Conservation (phyloP, 2,329 filamentous ascomycete species). For the Passalora sequoiae region DNA sequence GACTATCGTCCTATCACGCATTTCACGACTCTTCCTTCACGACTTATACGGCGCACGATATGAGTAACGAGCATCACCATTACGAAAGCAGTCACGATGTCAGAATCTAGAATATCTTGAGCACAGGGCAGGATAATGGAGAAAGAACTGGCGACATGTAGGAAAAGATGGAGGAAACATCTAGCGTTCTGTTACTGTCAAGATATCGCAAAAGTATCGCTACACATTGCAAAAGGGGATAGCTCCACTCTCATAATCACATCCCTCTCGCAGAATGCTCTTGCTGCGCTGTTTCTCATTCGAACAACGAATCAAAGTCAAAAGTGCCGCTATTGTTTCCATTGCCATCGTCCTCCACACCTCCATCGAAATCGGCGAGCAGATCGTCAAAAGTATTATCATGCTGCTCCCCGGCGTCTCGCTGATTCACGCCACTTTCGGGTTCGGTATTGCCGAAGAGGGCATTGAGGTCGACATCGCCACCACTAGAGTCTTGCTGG, state of each 20-base stretch:
- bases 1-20: too few species aligned
- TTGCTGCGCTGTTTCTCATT: too few species aligned
- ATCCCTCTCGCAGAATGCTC: too few species aligned
- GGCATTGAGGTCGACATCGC: conserved; percentile 26
- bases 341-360: conserved; percentile 16
- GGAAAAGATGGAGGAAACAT: background rate
- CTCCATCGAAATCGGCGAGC: conserved; percentile 32
- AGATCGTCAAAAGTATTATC: conserved; percentile 34
- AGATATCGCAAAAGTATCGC: background rate
- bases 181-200: too few species aligned
- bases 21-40: background rate
- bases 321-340: conserved; percentile 22
- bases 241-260: too few species aligned
- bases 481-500: conserved; percentile 15
- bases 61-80: background rate
- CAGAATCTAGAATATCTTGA: too few species aligned
- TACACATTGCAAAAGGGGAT: too few species aligned
- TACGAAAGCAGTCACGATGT: too few species aligned
- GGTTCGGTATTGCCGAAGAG: conserved; percentile 22
- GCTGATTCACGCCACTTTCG: conserved; percentile 14
- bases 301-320: conserved; percentile 23
- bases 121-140: too few species aligned
- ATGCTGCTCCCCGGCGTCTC: conserved; percentile 17
- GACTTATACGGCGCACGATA: background rate
- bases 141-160: background rate